phyloP scores from a whole-genome alignment of 2,329 filamentous ascomycete genomes.

The Epichloe baconii region DNA sequence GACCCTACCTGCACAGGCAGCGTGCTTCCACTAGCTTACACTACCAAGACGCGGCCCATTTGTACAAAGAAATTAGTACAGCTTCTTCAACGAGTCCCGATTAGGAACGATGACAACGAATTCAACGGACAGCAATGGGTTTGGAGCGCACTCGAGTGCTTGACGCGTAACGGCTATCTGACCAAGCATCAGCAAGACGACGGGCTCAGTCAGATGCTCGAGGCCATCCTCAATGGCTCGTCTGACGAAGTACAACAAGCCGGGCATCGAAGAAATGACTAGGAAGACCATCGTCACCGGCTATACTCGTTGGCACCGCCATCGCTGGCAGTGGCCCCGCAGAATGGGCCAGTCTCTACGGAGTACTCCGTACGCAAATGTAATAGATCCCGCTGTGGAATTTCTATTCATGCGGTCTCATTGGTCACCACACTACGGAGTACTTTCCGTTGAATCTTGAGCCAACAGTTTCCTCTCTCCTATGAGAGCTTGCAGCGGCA shows the following conservation, averaged over 20 bases:
- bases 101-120: slow-evolving; percentile 6
- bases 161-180: slow-evolving; percentile 4
- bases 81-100: slow-evolving; percentile 5
- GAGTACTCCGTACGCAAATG: too few relatives aligned
- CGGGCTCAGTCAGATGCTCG: slow-evolving; percentile 8
- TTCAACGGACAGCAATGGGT: slow-evolving; percentile 9
- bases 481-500: not conserved
- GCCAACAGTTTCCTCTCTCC: not conserved
- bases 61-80: slow-evolving; percentile 2
- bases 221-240: slow-evolving; percentile 9
- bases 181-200: slow-evolving; percentile 5
- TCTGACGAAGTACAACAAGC: slow-evolving; percentile 6
- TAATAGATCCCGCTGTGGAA: too few relatives aligned
- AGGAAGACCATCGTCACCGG: not conserved
- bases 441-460: not conserved
- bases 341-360: not conserved
- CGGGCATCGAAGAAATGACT: not conserved
- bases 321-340: not conserved
- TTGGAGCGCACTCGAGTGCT: slow-evolving; percentile 3
- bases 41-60: slow-evolving; percentile 6
- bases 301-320: not conserved
- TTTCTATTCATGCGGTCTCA: too few relatives aligned
- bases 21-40: slow-evolving; percentile 6
- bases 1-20: slow-evolving; percentile 7
- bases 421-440: too few relatives aligned